Conservation (phyloP, 306 rosid species). For the Potentilla sterilis region DNA sequence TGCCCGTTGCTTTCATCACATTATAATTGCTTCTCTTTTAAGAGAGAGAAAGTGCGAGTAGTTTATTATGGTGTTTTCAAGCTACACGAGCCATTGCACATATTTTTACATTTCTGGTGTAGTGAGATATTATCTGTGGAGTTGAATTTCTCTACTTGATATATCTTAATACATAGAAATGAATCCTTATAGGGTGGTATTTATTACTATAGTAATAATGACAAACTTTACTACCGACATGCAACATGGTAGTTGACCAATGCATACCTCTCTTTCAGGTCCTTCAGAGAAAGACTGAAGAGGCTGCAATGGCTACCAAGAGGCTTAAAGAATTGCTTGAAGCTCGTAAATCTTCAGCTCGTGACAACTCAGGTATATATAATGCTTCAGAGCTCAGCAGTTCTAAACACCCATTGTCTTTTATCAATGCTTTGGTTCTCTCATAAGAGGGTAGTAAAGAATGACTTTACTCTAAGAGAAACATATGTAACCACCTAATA, state of each 20-base stretch:
- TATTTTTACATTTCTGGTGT: neutral
- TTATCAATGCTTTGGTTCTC: conserved; percentile 3
- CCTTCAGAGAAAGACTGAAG: conserved; percentile 99
- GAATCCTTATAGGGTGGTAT: neutral
- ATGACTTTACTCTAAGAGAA: neutral
- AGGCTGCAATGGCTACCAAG: conserved; percentile 99
- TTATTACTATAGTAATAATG: no score
- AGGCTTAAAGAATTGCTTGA: conserved; percentile 96
- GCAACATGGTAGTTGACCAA: neutral
- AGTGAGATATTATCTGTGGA: neutral
- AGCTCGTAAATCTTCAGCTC: conserved; percentile 91
- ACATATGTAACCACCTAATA: conserved; percentile 8
- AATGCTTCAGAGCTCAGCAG: neutral
- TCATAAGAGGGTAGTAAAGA: neutral
- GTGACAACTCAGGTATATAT: conserved; percentile 72
- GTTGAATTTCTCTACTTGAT: neutral
- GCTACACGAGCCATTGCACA: neutral
- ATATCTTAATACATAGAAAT: neutral
- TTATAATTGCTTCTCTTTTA: neutral
- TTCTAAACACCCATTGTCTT: neutral
- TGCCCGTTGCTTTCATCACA: neutral
- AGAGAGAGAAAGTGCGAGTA: neutral
- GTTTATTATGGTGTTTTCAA: neutral
- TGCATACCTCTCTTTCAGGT: conserved; percentile 52
- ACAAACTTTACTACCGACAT: neutral